Conservation (phyloP, 129 eudicot genomes). For the Oenanthe sinensis region DNA sequence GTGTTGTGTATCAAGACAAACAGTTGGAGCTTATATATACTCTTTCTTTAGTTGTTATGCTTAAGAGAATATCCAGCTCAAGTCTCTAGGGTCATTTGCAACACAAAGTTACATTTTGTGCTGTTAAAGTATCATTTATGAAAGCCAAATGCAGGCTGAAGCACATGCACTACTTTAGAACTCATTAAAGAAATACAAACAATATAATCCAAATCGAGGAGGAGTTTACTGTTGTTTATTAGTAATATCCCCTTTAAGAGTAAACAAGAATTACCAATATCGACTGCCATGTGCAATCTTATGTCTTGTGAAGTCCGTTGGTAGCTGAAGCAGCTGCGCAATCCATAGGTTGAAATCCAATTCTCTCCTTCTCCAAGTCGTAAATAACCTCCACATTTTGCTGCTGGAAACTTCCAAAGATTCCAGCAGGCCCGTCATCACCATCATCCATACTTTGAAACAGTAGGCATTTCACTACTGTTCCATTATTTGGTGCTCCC, state of each 20-base stretch:
- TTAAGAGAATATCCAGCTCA: slow-evolving; percentile 14
- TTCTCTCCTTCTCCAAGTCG: slow-evolving; percentile 66
- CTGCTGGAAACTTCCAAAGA: slow-evolving; percentile 76
- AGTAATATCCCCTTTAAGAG: neutral
- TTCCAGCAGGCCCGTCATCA: slow-evolving; percentile 59
- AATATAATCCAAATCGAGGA: slow-evolving; percentile 5
- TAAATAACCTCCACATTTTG: slow-evolving; percentile 77
- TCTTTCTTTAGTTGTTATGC: slow-evolving; percentile 6
- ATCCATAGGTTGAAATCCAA: slow-evolving; percentile 61
- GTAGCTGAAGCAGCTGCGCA: slow-evolving; percentile 53
- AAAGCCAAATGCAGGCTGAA: neutral
- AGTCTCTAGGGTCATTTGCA: slow-evolving; percentile 1
- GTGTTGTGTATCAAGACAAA: neutral
- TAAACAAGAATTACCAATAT: slow-evolving; percentile 6
- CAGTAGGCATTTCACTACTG: slow-evolving; percentile 58
- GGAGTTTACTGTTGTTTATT: neutral
- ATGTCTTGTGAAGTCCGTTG: slow-evolving; percentile 39
- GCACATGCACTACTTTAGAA: slow-evolving; percentile 2
- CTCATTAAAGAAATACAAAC: neutral
- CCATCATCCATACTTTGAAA: slow-evolving; percentile 57
- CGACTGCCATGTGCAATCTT: neutral
- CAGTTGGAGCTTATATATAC: neutral
- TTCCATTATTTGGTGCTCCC: slow-evolving; percentile 49
- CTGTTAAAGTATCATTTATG: slow-evolving; percentile 5
- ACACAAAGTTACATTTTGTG: slow-evolving; percentile 19